phyloP scores from a whole-genome alignment of 306 rosid genomes.

The Glycine tomentella region DNA sequence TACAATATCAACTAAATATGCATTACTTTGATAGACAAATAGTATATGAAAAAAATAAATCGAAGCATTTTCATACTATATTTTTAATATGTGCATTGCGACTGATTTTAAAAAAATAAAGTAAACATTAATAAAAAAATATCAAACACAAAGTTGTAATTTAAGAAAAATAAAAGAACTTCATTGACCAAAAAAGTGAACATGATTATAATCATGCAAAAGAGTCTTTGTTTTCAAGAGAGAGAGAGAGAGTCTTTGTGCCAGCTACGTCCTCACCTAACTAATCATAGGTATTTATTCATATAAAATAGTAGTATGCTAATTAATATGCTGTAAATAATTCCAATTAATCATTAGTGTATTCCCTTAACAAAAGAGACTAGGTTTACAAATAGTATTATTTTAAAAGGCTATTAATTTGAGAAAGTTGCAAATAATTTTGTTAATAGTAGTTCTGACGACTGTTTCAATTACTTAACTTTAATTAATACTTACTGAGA shows the following conservation, averaged over 20 bases:
- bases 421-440: background rate
- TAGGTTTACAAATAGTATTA: background rate
- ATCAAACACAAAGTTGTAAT: too few species aligned
- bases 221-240: background rate
- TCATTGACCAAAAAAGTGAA: slow-evolving; percentile 9
- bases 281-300: background rate
- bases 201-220: slow-evolving; percentile 7
- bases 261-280: slow-evolving; percentile 15
- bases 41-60: too few species aligned
- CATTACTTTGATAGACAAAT: too few species aligned
- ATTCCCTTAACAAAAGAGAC: background rate
- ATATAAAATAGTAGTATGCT: background rate
- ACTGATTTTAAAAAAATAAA: background rate
- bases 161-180: background rate
- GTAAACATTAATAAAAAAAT: background rate
- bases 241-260: background rate
- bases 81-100: too few species aligned
- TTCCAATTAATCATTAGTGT: background rate
- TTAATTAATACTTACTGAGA: background rate
- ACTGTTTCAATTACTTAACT: background rate
- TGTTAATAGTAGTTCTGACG: background rate
- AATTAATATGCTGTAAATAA: background rate
- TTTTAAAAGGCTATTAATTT: background rate
- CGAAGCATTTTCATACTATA: too few species aligned
- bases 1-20: too few species aligned